Evolutionary conservation across 192 early-diverging fungal genomes (phyloP).

Genomic region (Borealophlyctis nickersoniae): DNA sequence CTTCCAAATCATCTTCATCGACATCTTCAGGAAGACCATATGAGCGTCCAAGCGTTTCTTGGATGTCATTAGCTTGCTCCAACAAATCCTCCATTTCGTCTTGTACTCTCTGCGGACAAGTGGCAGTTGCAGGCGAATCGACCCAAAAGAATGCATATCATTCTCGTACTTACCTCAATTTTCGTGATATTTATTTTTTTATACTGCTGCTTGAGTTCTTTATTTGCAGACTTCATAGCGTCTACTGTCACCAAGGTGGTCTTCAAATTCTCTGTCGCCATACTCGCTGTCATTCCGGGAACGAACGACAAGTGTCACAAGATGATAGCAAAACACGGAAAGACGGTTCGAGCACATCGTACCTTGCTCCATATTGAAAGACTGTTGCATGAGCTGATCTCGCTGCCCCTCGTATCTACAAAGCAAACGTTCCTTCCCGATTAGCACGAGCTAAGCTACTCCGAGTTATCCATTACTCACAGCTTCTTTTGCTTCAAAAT

Average conservation of each 20-base stretch:
- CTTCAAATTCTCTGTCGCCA: slow-evolving; percentile 92
- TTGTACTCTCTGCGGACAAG: slow-evolving; percentile 68
- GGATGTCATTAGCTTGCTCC: slow-evolving; percentile 96
- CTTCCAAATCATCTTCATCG: slow-evolving; percentile 96
- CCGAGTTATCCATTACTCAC: slow-evolving; percentile 36
- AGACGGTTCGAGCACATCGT: slow-evolving; percentile 32
- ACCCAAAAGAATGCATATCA: background rate
- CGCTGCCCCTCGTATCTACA: slow-evolving; percentile 84
- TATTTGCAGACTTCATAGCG: slow-evolving; percentile 94
- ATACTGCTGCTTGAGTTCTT: slow-evolving; percentile 93
- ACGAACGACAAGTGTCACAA: too few relatives aligned
- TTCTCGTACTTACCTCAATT: slow-evolving; percentile 79
- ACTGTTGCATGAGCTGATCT: slow-evolving; percentile 92
- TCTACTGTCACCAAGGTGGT: slow-evolving; percentile 95
- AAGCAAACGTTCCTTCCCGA: background rate
- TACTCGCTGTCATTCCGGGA: slow-evolving; percentile 36
- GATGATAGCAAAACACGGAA: too few relatives aligned
- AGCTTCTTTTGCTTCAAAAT: slow-evolving; percentile 93
- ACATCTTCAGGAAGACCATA: slow-evolving; percentile 94
- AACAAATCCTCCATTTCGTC: slow-evolving; percentile 98
- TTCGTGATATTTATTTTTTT: slow-evolving; percentile 93
- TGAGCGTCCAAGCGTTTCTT: slow-evolving; percentile 88
- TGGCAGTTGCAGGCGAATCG: too few relatives aligned
- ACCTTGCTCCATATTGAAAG: slow-evolving; percentile 99
- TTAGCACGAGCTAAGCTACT: background rate